These are phyloP conservation scores for Boletus sp. DNA, from an alignment of 768 basidiomycete species.

Conservation along the genomic window DNA sequence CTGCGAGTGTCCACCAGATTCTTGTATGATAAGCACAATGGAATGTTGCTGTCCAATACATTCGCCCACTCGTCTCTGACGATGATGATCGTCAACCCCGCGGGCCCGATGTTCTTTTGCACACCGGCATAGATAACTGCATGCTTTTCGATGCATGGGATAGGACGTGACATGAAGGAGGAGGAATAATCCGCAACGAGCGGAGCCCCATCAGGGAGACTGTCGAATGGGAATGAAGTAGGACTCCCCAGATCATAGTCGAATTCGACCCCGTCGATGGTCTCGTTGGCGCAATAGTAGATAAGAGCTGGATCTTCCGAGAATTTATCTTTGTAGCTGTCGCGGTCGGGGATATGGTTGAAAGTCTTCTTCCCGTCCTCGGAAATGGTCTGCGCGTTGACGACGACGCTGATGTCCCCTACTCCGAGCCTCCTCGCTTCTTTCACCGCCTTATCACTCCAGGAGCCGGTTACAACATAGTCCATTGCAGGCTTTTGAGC, in stretches of 20 bases:
- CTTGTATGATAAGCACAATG: conserved; percentile 80
- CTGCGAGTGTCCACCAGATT: conserved; percentile 70
- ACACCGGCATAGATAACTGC: conserved; percentile 95
- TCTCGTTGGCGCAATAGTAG: conserved; percentile 99
- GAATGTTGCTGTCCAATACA: conserved; percentile 70
- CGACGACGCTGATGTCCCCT: conserved; percentile 62
- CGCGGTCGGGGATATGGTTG: conserved; percentile 74
- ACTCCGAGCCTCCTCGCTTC: conserved; percentile 74
- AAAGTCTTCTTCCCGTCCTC: conserved; percentile 61
- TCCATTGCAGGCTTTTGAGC: conserved; percentile 64
- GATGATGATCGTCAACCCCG: conserved; percentile 90
- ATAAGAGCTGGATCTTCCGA: conserved; percentile 81
- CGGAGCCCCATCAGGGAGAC: conserved; percentile 58
- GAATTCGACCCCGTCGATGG: conserved; percentile 93
- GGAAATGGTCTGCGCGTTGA: conserved; percentile 61
- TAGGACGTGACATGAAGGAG: conserved; percentile 94
- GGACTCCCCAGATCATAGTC: conserved; percentile 49
- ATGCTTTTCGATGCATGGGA: conserved; percentile 83
- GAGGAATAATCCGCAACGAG: conserved; percentile 95
- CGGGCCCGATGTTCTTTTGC: conserved; percentile 96
- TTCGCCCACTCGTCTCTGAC: conserved; percentile 87
- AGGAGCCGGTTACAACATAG: conserved; percentile 90
- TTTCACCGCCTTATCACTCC: conserved; percentile 82
- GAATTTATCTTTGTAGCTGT: conserved; percentile 61
- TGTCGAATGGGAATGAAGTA: conserved; percentile 79